These are phyloP conservation scores for Fraxinus sp. DNA, from an alignment of 305 asterid species.

Conservation along the genomic window DNA sequence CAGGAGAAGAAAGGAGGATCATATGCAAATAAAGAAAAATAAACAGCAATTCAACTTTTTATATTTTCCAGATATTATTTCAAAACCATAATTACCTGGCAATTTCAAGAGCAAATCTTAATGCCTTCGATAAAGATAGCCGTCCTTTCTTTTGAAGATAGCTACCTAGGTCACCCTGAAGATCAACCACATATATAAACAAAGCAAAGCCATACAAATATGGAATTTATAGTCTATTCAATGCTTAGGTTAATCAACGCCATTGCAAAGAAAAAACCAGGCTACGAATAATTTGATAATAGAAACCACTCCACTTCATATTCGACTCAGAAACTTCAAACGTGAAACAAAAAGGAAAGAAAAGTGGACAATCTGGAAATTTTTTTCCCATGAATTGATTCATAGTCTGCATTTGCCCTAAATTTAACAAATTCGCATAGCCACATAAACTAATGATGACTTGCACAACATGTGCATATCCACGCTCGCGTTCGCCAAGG, in stretches of 20 bases:
- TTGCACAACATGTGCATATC: neutral
- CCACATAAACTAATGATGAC: neutral
- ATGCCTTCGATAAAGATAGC: slow-evolving; percentile 74
- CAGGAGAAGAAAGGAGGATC: neutral
- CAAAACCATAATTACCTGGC: slow-evolving; percentile 61
- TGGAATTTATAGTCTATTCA: neutral
- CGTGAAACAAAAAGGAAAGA: neutral
- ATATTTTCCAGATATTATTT: slow-evolving; percentile 6
- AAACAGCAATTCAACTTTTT: neutral
- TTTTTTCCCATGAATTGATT: neutral
- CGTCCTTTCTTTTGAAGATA: slow-evolving; percentile 93
- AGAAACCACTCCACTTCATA: slow-evolving; percentile 14
- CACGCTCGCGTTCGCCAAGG: neutral
- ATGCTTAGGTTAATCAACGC: neutral
- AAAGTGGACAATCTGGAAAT: neutral
- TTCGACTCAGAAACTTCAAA: neutral
- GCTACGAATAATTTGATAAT: neutral
- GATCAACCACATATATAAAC: slow-evolving; percentile 19
- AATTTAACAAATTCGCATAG: neutral
- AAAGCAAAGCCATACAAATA: neutral
- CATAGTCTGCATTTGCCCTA: neutral
- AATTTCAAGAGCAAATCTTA: slow-evolving; percentile 84
- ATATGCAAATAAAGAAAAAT: neutral
- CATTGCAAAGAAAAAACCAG: neutral
- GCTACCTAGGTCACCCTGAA: slow-evolving; percentile 78